Evolutionary conservation across 1,284 basidiomycete genomes (phyloP).

Genomic region (Spongispora temasekensis): DNA sequence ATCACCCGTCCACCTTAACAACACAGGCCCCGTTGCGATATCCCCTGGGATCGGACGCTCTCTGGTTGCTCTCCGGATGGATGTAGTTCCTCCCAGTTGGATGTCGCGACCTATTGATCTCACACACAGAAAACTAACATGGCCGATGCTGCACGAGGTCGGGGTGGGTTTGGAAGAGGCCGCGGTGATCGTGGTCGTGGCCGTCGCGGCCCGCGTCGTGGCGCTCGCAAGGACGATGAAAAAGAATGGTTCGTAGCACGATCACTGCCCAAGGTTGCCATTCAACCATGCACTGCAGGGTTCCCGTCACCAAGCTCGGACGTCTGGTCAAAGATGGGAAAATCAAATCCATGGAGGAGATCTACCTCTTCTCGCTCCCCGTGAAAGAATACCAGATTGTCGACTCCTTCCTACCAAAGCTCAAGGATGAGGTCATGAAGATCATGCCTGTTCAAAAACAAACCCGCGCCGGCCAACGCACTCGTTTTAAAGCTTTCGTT

Average conservation of each 20-base stretch:
- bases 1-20: slow-evolving; percentile 13
- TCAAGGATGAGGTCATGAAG: slow-evolving; percentile 99
- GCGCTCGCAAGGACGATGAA: slow-evolving; percentile 97
- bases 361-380: slow-evolving; percentile 99
- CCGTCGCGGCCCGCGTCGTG: slow-evolving; percentile 90
- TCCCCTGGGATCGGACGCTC: background rate
- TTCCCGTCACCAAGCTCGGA: slow-evolving; percentile 98
- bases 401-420: slow-evolving; percentile 95
- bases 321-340: slow-evolving; percentile 99
- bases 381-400: slow-evolving; percentile 99
- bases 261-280: background rate
- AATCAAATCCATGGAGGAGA: slow-evolving; percentile 99
- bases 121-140: slow-evolving; percentile 44
- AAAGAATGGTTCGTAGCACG: slow-evolving; percentile 88
- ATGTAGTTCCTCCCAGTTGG: slow-evolving; percentile 19
- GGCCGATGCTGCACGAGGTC: slow-evolving; percentile 81
- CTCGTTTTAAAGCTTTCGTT: slow-evolving; percentile 99
- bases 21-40: background rate
- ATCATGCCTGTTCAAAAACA: slow-evolving; percentile 99
- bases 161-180: slow-evolving; percentile 88
- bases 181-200: slow-evolving; percentile 84
- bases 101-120: slow-evolving; percentile 26
- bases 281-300: slow-evolving; percentile 51
- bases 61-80: slow-evolving; percentile 20
- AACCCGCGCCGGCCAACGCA: slow-evolving; percentile 99